Base-by-base conservation (phyloP, 2,329 filamentous ascomycete genomes). In the Phoma sp. region DNA sequence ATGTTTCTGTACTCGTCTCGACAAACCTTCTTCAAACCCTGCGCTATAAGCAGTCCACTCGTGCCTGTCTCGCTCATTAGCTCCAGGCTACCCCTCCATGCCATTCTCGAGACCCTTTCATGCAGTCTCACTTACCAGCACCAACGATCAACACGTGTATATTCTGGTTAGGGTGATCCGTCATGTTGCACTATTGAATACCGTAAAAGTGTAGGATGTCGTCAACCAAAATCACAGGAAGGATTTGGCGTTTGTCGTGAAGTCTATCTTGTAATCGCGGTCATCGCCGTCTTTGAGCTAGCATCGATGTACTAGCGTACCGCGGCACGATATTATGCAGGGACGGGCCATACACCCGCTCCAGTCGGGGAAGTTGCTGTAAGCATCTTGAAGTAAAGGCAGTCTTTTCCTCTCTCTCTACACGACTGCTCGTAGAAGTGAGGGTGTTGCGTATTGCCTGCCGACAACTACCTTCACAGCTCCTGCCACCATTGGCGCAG, bases 11-110 rank as follows among this genome's bases (percentile, higher is more conserved):
- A 32, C 22, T 36, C 25, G 30, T 27, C 27, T 36, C 13, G 39
- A 48, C 47, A n/a, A 40, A 60, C 57, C 50, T 55, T 55, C 35
- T 60, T 60, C 44, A 60, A 38, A 33, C 57, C 57, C 40, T 60
- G 57, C 22, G 54, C 57, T 23, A 58, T 40, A 25, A 60, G 54
- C 44, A 60, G 42, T 30, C 57, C 57, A 41, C 49, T 60, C 13
- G 54, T 60, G 35, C 57, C 57, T 57, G 49, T 29, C 42, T 32
- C 30, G 32, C 25, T 29, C 24, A 29, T 59, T 37, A 57, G 50
- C 36, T 27, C 23, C 37, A 14, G 43, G 33, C 46, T 55, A 47
- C 52, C 52, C 52, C 46, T 55, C 52, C 52, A 49, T 57, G 33
- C 41, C 55, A 33, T 40, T 43, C 18, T 42, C 14, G 25, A 52